Evolutionary conservation across 2,329 filamentous ascomycete genomes (phyloP).

Genomic region (Coniochaeta ligniaria): DNA sequence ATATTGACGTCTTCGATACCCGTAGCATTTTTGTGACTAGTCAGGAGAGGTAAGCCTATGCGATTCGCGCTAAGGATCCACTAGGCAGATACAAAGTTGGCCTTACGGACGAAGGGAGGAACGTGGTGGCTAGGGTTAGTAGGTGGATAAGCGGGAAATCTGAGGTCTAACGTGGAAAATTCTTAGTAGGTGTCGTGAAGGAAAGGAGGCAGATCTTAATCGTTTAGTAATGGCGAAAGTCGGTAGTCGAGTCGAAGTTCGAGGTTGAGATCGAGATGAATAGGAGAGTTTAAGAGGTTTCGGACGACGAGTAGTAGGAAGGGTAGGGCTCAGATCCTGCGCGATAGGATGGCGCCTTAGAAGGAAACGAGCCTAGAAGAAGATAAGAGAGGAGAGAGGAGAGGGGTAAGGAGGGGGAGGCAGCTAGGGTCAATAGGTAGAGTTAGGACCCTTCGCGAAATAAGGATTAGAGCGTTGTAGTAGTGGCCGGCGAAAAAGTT

Average conservation of each 20-base stretch:
- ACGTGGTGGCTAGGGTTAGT: background rate
- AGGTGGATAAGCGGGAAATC: background rate
- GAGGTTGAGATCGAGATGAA: constrained; percentile 3
- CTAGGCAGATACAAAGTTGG: constrained; percentile 3
- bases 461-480: background rate
- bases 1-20: too few species aligned
- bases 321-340: background rate
- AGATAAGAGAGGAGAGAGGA: too few species aligned
- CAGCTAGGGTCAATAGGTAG: background rate
- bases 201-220: constrained; percentile 1
- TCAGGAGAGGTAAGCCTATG: constrained; percentile 1
- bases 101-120: constrained; percentile 3
- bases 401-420: too few species aligned
- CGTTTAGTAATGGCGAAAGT: background rate
- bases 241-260: constrained; percentile 1
- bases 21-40: constrained; percentile 4
- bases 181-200: background rate
- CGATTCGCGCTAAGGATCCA: constrained; percentile 3
- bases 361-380: background rate
- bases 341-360: background rate
- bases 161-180: background rate
- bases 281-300: background rate
- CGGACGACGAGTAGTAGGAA: constrained; percentile 1
- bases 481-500: background rate
- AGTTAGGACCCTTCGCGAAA: background rate